phyloP scores from a whole-genome alignment of 1,284 basidiomycete species.

The Apiotrichum mycotoxinovorans region DNA sequence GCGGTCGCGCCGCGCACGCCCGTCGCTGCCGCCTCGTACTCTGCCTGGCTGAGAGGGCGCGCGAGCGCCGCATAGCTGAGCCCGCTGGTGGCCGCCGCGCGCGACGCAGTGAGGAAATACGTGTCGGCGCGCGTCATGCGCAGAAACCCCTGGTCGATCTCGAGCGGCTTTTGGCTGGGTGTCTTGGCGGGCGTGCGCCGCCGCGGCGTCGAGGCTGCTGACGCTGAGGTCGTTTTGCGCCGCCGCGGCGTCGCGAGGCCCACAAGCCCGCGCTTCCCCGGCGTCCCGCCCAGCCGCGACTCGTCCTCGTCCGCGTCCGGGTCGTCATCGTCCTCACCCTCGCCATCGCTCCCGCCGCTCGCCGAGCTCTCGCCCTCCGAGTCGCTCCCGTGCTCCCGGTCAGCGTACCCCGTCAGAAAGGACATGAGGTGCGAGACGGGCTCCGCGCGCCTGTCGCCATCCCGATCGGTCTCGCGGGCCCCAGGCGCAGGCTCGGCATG shows the following conservation, averaged over 20 bases:
- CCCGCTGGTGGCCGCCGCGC: conserved; percentile 65
- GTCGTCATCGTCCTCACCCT: conserved; percentile 29
- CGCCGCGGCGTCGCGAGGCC: conserved; percentile 25
- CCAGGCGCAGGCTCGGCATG: too few relatives aligned
- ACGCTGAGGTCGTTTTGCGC: conserved; percentile 27
- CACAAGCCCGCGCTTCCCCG: conserved; percentile 15
- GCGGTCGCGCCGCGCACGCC: conserved; percentile 6
- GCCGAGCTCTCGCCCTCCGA: conserved; percentile 25
- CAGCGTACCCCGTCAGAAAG: conserved; percentile 43
- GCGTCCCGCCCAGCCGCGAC: not conserved
- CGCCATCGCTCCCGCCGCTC: conserved; percentile 18
- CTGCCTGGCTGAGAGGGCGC: conserved; percentile 54
- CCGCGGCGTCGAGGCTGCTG: conserved; percentile 23
- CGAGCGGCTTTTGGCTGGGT: conserved; percentile 1
- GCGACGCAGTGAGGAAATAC: conserved; percentile 65
- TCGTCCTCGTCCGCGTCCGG: conserved; percentile 26
- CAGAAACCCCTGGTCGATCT: conserved; percentile 41
- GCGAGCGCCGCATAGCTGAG: conserved; percentile 70
- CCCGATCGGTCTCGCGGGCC: not conserved
- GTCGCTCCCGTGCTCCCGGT: conserved; percentile 11
- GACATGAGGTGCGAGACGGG: conserved; percentile 40
- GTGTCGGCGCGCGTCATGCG: conserved; percentile 62
- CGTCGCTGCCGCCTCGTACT: conserved; percentile 32
- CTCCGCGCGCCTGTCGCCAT: not conserved
- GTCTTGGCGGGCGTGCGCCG: conserved; percentile 10